Base-by-base conservation (phyloP, 495 filamentous ascomycete genomes). In the Penicillium malachiteum region DNA sequence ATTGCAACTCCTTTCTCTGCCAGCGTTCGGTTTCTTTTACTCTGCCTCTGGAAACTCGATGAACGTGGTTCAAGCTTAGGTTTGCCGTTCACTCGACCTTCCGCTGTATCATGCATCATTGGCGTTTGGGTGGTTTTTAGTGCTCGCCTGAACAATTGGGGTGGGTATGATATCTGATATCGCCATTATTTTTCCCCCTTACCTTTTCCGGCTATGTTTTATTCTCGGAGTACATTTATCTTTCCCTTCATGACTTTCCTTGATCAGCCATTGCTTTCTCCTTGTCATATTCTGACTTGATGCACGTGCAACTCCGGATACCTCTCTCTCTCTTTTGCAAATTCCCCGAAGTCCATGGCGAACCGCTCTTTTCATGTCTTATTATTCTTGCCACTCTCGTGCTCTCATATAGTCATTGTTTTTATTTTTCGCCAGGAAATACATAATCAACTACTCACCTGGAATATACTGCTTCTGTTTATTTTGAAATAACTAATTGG, bases 71-170 rank as follows among this genome's bases (percentile, higher is more conserved):
- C 37, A 62, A n/a, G 34, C 57, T 52, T 26, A 31, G 33, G 41
- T 52, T 52, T 55, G 48, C 48, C 39, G 38, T 44, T 58, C 53
- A 47, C 37, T 57, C 39, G 56, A 55, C 50, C 39, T 31, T 61
- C 66, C 60, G 62, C 63, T 67, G 66, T 68, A 71, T 68, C 62
- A 73, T 76, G 73, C 73, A 76, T 76, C 64, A 71, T 56, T 66
- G 73, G 73, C 68, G 73, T 73, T 71, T 70, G 70, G 71, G 71
- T 59, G 66, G 71, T 63, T 69, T 31, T 34, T 59, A 55, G 47
- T 68, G 56, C 55, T 53, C 37, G 48, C 55, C 53, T 50, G 53
- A 49, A 60, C 52, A 37, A 57, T 66, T 66, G 57, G 47, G 35
- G 53, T 41, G 45, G 56, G 54, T 50, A 59, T 40, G 50, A 58